Base-by-base conservation (phyloP, 805 yeast genomes). In the Saturnispora mendoncae region DNA sequence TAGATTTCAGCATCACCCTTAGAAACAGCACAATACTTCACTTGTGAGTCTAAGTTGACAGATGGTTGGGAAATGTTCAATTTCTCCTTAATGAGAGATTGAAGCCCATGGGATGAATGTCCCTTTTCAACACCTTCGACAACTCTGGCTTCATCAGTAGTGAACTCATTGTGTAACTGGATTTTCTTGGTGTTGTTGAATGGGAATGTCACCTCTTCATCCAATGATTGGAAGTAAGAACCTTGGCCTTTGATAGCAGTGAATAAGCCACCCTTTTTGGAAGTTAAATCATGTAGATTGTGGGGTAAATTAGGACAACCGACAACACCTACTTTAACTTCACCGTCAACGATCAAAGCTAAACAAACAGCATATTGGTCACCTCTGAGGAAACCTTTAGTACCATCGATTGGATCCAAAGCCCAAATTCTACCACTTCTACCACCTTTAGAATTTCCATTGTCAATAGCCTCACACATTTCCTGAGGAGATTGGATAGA, bases 351-450 rank as follows among this genome's bases (percentile, higher is more conserved):
- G 36, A 92, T 79, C 50, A 92, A 65, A 0, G 95, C 97, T 34
- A 92, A 67, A 57, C 99, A 92, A 1, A 92, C 94, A 2, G 98
- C 97, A 61, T 86, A 92, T 58, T 92, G 99, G 49, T 88, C 97
- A 36, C 95, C 94, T 56, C 99, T 72, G 41, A 92, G 66, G 58
- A 92, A 92, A 0, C 99, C 99, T 59, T 80, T 92, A 17, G 99
- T 92, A 6, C 99, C 99, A 57, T 92, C 99, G 47, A 92, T 88
- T 30, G 99, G 99, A 56, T 92, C 99, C 54, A 92, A 66, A 1
- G 97, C 95, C 99, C 99, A 92, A 57, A 85, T 78, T 46, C 98
- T 69, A 19, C 95, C 94, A 28, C 61, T 66, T 25, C 64, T 51
- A 4, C 97, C 95, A 41, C 97, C 97, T 46, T 69, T 59, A 30